Conservation (phyloP, 208 protist species). For the Novymonas esmeraldas region DNA sequence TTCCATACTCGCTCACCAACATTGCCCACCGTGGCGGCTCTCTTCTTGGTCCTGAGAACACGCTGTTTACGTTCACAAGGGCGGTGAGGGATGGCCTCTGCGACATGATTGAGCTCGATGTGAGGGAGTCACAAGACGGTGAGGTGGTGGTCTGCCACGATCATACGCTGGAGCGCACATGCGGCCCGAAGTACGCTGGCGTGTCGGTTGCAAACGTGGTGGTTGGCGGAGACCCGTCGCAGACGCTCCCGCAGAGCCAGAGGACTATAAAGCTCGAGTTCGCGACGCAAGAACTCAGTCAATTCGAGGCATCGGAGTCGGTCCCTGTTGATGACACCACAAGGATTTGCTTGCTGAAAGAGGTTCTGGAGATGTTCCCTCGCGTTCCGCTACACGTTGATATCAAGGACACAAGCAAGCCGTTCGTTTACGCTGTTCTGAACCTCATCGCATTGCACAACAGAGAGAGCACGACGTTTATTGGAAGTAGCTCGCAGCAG, state of each 20-base stretch:
- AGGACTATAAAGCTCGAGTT: constrained; percentile 70
- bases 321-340: constrained; percentile 63
- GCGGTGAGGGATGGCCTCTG: constrained; percentile 38
- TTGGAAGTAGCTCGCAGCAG: constrained; percentile 63
- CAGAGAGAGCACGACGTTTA: constrained; percentile 55
- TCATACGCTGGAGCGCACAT: constrained; percentile 40
- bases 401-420: constrained; percentile 60
- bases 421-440: constrained; percentile 52
- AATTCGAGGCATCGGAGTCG: constrained; percentile 47
- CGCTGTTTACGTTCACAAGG: constrained; percentile 68
- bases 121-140: constrained; percentile 68
- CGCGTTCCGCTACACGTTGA: constrained; percentile 72
- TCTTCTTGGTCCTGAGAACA: constrained; percentile 81
- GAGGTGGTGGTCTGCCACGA: constrained; percentile 79
- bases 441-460: constrained; percentile 66
- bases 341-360: constrained; percentile 61
- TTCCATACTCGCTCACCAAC: constrained; percentile 58
- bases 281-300: constrained; percentile 27
- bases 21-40: constrained; percentile 82
- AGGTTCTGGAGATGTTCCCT: constrained; percentile 74
- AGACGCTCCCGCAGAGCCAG: constrained; percentile 56
- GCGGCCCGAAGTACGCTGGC: constrained; percentile 36
- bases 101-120: constrained; percentile 84
- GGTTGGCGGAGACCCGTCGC: constrained; percentile 45
- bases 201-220: constrained; percentile 45